phyloP scores from a whole-genome alignment of 1,139 yeast species.

The Yamadazyma diospyri region DNA sequence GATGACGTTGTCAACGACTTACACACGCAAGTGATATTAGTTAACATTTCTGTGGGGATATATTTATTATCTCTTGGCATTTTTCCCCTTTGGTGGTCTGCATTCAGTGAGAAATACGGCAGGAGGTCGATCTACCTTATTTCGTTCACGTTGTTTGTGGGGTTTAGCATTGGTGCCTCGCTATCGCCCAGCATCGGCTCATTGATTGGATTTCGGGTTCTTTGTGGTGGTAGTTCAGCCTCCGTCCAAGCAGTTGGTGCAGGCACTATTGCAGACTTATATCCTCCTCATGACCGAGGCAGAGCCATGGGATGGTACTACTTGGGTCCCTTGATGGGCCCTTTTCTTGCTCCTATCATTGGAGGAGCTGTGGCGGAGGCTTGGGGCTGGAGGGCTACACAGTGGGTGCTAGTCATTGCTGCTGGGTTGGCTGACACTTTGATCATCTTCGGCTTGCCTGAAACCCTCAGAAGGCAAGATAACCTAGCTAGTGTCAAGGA shows the following conservation, averaged over 20 bases:
- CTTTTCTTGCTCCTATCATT: slow-evolving; percentile 73
- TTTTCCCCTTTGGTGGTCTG: slow-evolving; percentile 89
- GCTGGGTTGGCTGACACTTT: slow-evolving; percentile 52
- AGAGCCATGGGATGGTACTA: slow-evolving; percentile 78
- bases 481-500: slow-evolving; percentile 46
- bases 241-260: slow-evolving; percentile 90
- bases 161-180: slow-evolving; percentile 72
- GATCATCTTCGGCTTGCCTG: slow-evolving; percentile 63
- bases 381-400: slow-evolving; percentile 90
- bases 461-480: slow-evolving; percentile 62
- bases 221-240: slow-evolving; percentile 80
- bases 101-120: slow-evolving; percentile 72
- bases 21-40: slow-evolving; percentile 54
- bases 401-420: slow-evolving; percentile 75
- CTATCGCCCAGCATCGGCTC: slow-evolving; percentile 58
- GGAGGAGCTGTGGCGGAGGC: slow-evolving; percentile 72
- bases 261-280: slow-evolving; percentile 79
- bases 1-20: slow-evolving; percentile 54
- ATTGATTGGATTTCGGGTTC: slow-evolving; percentile 64
- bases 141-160: slow-evolving; percentile 61
- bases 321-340: slow-evolving; percentile 79
- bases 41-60: slow-evolving; percentile 78
- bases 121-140: slow-evolving; percentile 69
- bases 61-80: slow-evolving; percentile 72
- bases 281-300: slow-evolving; percentile 66